Evolutionary conservation across 495 filamentous ascomycete genomes (phyloP), one percentile per base, ranked within the genome.

Genomic region (Penicillium silybi): DNA sequence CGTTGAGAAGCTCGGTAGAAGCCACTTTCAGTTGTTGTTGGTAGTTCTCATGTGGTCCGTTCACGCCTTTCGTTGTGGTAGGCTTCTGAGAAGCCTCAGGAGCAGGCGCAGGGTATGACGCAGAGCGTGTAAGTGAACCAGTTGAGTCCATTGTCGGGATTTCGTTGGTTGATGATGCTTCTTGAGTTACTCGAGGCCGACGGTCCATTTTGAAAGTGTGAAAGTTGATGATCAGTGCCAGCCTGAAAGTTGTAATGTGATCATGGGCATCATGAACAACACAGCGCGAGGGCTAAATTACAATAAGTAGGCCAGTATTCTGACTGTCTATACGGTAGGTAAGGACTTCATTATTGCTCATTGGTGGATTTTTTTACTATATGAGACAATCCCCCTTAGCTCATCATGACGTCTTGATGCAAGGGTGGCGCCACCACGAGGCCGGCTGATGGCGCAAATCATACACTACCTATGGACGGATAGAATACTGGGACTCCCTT

Each of bases 1-100:
- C 52, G n/a, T 54, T 54, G n/a, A 54, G 18, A 10, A 54, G 45
- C 11, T 42, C 52, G 1, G 40, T 54, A 2, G 52, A 54, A 20
- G 52, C 45, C 5, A 22, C 41, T 16, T 40, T 46, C 1, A 54
- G 45, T 23, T 48, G 45, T 23, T 41, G 45, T 23, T 22, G 40
- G 32, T 54, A 54, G 7, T 29, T 34, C 16, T 25, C 23, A n/a
- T 43, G 22, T 47, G 10, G 44, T 10, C 2, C 19, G 11, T 40
- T 42, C 17, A 9, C 9, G 1, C 15, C 19, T 34, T 17, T 46
- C 6, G 37, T 17, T 22, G 20, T 17, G 7, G 35, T 46, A 35
- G 29, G 7, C 3, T 39, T 44, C 20, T 35, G 20, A 32, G 29
- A 32, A 10, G 29, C 29, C 29, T 32, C 29, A 3, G 1, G 29